These are phyloP conservation scores for Spizellomyces punctatus DNA, from an alignment of 192 early-diverging fungal species.

Conservation along the genomic window DNA sequence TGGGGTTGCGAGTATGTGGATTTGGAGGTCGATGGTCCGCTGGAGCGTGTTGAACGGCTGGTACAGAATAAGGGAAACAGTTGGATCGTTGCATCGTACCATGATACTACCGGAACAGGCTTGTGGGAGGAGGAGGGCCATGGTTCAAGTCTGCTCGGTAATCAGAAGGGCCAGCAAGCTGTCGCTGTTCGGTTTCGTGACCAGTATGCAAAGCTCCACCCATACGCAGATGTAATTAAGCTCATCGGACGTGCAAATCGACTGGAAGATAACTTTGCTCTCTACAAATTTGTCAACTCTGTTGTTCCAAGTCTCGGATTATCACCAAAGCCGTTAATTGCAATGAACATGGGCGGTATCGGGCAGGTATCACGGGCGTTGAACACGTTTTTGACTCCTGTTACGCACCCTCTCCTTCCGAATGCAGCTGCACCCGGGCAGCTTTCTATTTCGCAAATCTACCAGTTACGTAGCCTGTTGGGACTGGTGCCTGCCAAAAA, in stretches of 20 bases:
- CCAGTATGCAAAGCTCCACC: slow-evolving; percentile 54
- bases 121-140: slow-evolving; percentile 58
- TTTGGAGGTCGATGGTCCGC: slow-evolving; percentile 67
- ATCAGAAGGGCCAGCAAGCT: not conserved
- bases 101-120: slow-evolving; percentile 71
- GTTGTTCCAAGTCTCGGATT: slow-evolving; percentile 43
- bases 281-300: slow-evolving; percentile 67
- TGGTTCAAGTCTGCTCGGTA: slow-evolving; percentile 28
- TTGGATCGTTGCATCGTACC: slow-evolving; percentile 84
- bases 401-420: slow-evolving; percentile 83
- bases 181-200: slow-evolving; percentile 41
- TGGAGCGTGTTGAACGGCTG: slow-evolving; percentile 37
- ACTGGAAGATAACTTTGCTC: slow-evolving; percentile 81
- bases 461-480: slow-evolving; percentile 65
- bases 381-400: slow-evolving; percentile 91
- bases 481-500: slow-evolving; percentile 70
- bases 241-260: slow-evolving; percentile 79
- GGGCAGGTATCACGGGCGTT: slow-evolving; percentile 91
- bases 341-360: slow-evolving; percentile 88
- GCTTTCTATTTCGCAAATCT: slow-evolving; percentile 78
- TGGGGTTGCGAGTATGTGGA: slow-evolving; percentile 97
- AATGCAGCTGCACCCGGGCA: slow-evolving; percentile 91
- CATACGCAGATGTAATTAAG: slow-evolving; percentile 84
- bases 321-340: slow-evolving; percentile 75
- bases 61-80: slow-evolving; percentile 61